Conservation (phyloP, 208 protist genomes). For the Hexamita inflata region DNA sequence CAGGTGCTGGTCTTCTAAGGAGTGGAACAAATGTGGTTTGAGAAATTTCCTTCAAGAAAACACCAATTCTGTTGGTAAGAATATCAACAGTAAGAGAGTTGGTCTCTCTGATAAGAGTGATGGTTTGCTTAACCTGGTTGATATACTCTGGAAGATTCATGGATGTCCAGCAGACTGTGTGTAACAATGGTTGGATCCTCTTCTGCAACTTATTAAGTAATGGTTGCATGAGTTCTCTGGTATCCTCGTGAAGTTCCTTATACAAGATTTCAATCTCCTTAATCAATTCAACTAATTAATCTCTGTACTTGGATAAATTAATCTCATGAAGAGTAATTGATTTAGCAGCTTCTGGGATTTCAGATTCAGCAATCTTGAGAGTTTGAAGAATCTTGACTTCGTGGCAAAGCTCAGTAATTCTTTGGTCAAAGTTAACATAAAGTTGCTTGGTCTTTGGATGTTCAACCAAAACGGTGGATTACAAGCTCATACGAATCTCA, state of each 20-base stretch:
- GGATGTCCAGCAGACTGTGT: conserved; percentile 48
- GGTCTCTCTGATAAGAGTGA: not conserved
- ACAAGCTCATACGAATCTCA: conserved; percentile 67
- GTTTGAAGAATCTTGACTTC: conserved; percentile 72
- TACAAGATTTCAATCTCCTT: conserved; percentile 47
- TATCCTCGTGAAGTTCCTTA: conserved; percentile 30
- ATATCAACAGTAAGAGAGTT: not conserved
- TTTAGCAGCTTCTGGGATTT: conserved; percentile 67
- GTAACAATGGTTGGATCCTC: conserved; percentile 54
- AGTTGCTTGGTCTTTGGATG: conserved; percentile 66
- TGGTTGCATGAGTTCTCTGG: conserved; percentile 59
- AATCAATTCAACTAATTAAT: conserved; percentile 54
- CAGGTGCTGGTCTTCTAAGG: not conserved
- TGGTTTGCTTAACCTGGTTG: conserved; percentile 36
- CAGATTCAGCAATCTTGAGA: conserved; percentile 64
- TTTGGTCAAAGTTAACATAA: conserved; percentile 86
- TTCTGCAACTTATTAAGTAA: conserved; percentile 68
- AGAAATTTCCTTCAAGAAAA: not conserved
- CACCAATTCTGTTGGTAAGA: not conserved
- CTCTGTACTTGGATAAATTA: conserved; percentile 61
- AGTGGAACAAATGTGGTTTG: not conserved
- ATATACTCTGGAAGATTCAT: conserved; percentile 82
- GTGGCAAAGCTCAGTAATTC: conserved; percentile 81
- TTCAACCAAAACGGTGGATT: conserved; percentile 75
- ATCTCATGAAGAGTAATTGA: conserved; percentile 72